Base-by-base conservation (phyloP, 345 rosid species). In the Streptanthus diversifolius region DNA sequence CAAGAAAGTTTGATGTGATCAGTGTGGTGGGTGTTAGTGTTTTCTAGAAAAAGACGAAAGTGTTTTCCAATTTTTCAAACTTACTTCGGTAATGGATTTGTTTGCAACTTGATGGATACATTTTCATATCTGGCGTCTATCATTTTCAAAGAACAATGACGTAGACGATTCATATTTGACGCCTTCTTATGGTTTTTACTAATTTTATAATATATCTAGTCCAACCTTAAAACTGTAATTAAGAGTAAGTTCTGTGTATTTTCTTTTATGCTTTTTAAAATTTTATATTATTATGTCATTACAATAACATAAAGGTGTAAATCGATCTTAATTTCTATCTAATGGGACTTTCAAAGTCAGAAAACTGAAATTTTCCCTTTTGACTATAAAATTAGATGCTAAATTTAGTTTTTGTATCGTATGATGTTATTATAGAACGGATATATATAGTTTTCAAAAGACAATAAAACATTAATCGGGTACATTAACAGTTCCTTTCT, bases 71-170 rank as follows among this genome's bases (percentile, higher is more conserved):
- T 24, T 32, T 68, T 68, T 52, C 35, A 60, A 60, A n/a, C n/a
- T n/a, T n/a, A 22, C 48, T 9, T 53, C 15, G 24, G 18, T 41
- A 43, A 33, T 68, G 74, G 57, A 15, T 68, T 47, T 52, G 49
- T 32, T 61, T 61, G 57, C 74, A 75, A 68, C 57, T 75, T 68
- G 74, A 52, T 53, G 13, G 49, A 44, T 68, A 29, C 44, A 53
- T 68, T n/a, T 75, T 75, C 75, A 45, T 45, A 43, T 18, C 54
- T 76, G 79, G 79, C 79, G 79, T 54, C 79, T 62, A 44, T 69
- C 65, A 9, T 69, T n/a, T 69, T 63, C 43, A 76, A 69, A 41
- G 43, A 25, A 32, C 58, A 41, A 45, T 76, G 44, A 63, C 52
- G 74, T 43, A 61, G 58, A 61, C 59, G 15, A 55, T 43, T 76